phyloP scores from a whole-genome alignment of 1,284 basidiomycete genomes.

The Amylostereum areolatum region DNA sequence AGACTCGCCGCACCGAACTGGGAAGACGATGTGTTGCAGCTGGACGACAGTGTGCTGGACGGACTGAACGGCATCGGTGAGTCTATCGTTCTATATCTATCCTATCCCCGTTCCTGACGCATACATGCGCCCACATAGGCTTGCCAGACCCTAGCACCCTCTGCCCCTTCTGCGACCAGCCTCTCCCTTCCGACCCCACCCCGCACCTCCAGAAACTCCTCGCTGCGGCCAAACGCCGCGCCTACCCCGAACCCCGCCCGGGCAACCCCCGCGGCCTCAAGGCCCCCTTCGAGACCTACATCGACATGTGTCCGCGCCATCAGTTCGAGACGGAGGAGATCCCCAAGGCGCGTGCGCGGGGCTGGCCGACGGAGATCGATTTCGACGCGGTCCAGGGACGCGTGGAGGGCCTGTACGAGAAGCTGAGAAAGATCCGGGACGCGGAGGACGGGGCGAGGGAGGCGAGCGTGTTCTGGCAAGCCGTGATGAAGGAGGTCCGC shows the following conservation, averaged over 20 bases:
- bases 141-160: slow-evolving; percentile 54
- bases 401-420: slow-evolving; percentile 36
- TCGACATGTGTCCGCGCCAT: slow-evolving; percentile 70
- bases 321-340: slow-evolving; percentile 65
- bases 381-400: slow-evolving; percentile 50
- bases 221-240: slow-evolving; percentile 40
- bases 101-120: background rate
- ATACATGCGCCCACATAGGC: slow-evolving; percentile 35
- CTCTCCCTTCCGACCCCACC: slow-evolving; percentile 56
- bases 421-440: slow-evolving; percentile 9
- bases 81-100: background rate
- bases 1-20: background rate
- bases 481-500: slow-evolving; percentile 54
- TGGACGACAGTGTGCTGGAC: background rate
- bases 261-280: slow-evolving; percentile 64
- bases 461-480: slow-evolving; percentile 61
- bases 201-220: slow-evolving; percentile 54
- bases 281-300: slow-evolving; percentile 55
- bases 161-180: slow-evolving; percentile 75
- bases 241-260: slow-evolving; percentile 54
- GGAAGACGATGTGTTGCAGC: background rate
- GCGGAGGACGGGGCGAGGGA: slow-evolving; percentile 31
- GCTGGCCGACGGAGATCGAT: slow-evolving; percentile 71
- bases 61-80: slow-evolving; percentile 4
- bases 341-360: slow-evolving; percentile 58